Evolutionary conservation across 106 monocot genomes (phyloP).

Genomic region (Apostasia shenzhenica): DNA sequence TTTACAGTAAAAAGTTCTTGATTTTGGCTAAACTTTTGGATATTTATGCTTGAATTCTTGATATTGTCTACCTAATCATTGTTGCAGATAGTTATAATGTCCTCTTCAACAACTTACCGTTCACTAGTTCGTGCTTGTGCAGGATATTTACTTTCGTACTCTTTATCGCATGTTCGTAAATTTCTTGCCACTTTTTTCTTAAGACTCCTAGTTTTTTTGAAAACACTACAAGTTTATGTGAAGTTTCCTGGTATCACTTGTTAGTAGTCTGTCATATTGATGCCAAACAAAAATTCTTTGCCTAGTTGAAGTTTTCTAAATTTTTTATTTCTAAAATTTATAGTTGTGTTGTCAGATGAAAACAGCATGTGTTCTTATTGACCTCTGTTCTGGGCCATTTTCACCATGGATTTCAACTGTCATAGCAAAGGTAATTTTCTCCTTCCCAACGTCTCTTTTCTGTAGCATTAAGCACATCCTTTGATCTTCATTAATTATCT

Average conservation of each 20-base stretch:
- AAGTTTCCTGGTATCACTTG: not conserved
- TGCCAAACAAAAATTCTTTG: constrained; percentile 1
- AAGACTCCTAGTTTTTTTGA: not conserved
- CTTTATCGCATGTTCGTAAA: constrained; percentile 62
- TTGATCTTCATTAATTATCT: constrained; percentile 14
- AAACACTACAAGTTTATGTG: not conserved
- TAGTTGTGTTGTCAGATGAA: constrained; percentile 38
- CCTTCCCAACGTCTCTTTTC: not conserved
- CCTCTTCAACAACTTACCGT: constrained; percentile 48
- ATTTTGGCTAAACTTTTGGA: constrained; percentile 5
- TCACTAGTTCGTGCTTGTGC: constrained; percentile 80
- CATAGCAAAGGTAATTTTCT: constrained; percentile 54
- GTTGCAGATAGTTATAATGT: constrained; percentile 71
- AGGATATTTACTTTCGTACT: constrained; percentile 81
- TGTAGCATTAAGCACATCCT: not conserved
- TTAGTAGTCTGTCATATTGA: not conserved
- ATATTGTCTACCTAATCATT: constrained; percentile 8
- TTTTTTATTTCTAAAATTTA: not conserved
- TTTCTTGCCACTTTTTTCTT: not conserved
- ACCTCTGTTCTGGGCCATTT: constrained; percentile 73
- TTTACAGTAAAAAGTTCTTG: not conserved
- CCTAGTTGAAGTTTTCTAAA: not conserved
- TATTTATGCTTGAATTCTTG: not conserved
- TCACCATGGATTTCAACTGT: constrained; percentile 67
- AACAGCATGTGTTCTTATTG: constrained; percentile 80